Percentiles rank a stretch among this genome's conserved stretches.
Evolutionary conservation across 2,329 filamentous ascomycete genomes (phyloP).

Genomic region (Bimuria novae-zelandiae): DNA sequence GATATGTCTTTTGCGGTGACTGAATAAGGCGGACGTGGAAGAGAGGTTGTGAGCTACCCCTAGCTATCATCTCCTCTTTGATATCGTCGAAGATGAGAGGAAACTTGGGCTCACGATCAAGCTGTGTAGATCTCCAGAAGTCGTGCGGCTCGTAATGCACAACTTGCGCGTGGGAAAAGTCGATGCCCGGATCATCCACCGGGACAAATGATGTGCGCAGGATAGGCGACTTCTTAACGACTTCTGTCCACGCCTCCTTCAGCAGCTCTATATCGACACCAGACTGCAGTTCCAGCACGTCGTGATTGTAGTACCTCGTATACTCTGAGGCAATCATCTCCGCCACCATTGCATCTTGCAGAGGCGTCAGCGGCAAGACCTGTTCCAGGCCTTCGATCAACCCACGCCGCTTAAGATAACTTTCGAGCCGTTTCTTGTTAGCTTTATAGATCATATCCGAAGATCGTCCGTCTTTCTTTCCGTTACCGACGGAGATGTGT

Average conservation of each 20-base stretch:
- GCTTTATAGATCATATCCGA: conserved; percentile 21
- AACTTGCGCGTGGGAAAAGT: conserved; percentile 62
- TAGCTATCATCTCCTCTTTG: conserved; percentile 38
- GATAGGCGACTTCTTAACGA: conserved; percentile 68
- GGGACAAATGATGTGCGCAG: conserved; percentile 74
- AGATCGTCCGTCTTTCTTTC: neutral
- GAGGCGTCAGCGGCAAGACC: conserved; percentile 75
- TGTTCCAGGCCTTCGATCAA: conserved; percentile 55
- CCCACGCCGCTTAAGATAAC: conserved; percentile 44
- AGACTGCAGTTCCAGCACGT: conserved; percentile 67
- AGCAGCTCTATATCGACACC: conserved; percentile 62
- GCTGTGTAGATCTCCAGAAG: conserved; percentile 40
- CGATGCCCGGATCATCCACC: conserved; percentile 64
- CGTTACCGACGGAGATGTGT: conserved; percentile 16
- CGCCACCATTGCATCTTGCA: conserved; percentile 85
- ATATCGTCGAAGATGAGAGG: conserved; percentile 36
- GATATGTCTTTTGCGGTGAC: conserved; percentile 42
- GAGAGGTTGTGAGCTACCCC: conserved; percentile 14
- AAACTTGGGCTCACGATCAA: conserved; percentile 33
- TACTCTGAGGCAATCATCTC: conserved; percentile 80
- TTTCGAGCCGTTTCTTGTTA: conserved; percentile 41
- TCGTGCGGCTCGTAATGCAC: conserved; percentile 46
- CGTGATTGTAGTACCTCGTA: conserved; percentile 82
- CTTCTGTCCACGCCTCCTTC: conserved; percentile 63
- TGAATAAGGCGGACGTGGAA: conserved; percentile 47